Base-by-base conservation (phyloP, 2,329 filamentous ascomycete genomes). In the Hypomyces rosellus region DNA sequence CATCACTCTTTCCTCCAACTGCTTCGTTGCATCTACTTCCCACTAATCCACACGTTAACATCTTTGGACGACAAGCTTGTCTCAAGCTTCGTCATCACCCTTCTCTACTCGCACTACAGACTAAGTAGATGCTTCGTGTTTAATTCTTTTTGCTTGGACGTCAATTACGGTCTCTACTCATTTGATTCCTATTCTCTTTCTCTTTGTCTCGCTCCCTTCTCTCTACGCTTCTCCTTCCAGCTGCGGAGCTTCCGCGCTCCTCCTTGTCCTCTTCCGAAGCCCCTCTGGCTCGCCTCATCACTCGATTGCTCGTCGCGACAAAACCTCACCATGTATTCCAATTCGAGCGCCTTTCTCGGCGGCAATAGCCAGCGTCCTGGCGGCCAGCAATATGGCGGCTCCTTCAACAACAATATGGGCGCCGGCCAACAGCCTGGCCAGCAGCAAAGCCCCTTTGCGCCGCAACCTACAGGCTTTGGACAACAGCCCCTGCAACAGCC, bases 321-420 rank as follows among this genome's bases (percentile, higher is more conserved):
- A 30, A 30, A 4, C 46, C 25, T 42, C 57, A 55, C 63, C 71
- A 96, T 96, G 92, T 97, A 89, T 74, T 93, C 89, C 59, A 89
- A 86, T 68, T 88, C 89, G 59, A 95, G 88, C 75, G 85, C 88
- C 57, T 96, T 85, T 70, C 73, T 95, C 63, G 89, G 89, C 70
- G 81, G 78, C 68, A 89, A 85, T 66, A 86, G 78, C 74, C 81
- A 86, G 67, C 86, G 84, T 54, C 87, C 86, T 45, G 82, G 82
- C 48, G 80, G 81, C 57, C 82, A 78, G 63, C 82, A 81, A 59
- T 80, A 75, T 72, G 76, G 75, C 59, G 68, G 71, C 64, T 72
- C 76, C 54, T 79, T 63, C 67, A 67, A 54, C 55, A 65, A 58
- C 36, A 64, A 52, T 46, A 62, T 69, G 57, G 68, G 66, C n/a